Conservation (phyloP, 169 alveolate genomes). For the Babesia ovata region DNA sequence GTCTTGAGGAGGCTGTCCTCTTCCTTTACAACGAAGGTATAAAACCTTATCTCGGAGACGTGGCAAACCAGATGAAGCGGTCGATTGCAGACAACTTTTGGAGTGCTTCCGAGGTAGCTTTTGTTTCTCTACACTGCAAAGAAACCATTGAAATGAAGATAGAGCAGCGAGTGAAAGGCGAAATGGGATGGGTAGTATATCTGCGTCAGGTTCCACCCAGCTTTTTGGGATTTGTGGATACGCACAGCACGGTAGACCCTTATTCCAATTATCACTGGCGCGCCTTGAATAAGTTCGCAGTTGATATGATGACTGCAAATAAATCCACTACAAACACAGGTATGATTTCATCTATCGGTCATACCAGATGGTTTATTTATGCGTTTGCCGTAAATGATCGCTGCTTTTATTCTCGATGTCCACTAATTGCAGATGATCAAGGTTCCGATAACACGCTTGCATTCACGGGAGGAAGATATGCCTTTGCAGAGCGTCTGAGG, state of each 20-base stretch:
- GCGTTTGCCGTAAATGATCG: background rate
- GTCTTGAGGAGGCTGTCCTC: conserved; percentile 71
- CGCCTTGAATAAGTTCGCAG: conserved; percentile 71
- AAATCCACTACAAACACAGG: background rate
- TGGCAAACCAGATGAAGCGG: conserved; percentile 81
- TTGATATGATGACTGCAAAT: conserved; percentile 65
- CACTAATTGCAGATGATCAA: conserved; percentile 34
- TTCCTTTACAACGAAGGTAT: conserved; percentile 79
- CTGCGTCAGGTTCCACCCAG: conserved; percentile 61
- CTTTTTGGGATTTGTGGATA: conserved; percentile 75
- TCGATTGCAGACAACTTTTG: conserved; percentile 77
- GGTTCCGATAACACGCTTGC: background rate
- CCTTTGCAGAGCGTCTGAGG: conserved; percentile 76
- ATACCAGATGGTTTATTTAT: background rate
- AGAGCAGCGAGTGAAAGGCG: conserved; percentile 79
- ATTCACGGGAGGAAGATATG: conserved; percentile 79
- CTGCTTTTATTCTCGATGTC: background rate
- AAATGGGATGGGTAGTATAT: conserved; percentile 81
- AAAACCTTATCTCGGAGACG: conserved; percentile 79
- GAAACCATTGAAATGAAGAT: conserved; percentile 66
- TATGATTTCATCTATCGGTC: background rate
- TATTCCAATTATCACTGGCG: conserved; percentile 75
- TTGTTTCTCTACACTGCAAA: conserved; percentile 69
- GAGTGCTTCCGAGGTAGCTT: conserved; percentile 82
- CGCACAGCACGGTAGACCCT: conserved; percentile 71